Base-by-base conservation (phyloP, 2,329 filamentous ascomycete genomes). In the Xylaria sp. region DNA sequence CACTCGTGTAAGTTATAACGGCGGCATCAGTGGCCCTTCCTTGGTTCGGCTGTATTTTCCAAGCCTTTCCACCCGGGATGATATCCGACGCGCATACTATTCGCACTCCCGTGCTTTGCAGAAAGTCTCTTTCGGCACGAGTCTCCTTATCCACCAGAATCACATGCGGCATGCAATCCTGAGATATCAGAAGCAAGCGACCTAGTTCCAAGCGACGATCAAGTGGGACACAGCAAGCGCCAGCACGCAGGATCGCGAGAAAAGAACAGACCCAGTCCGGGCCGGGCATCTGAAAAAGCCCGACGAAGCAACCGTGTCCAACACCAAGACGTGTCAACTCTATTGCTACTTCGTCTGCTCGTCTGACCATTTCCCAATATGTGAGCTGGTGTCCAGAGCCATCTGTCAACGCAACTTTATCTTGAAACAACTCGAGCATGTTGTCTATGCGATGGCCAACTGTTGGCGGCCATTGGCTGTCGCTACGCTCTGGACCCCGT, bases 261-360 rank as follows among this genome's bases (percentile, higher is more conserved):
- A 60, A 37, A 3, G 57, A 48, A 12, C 42, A 60, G 25, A 60
- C 5, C 44, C 57, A 50, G 18, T 60, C 57, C 9, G 29, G 25
- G 3, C 57, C 57, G 3, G 57, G 42, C 18, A 21, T 3, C 27
- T 60, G 57, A n/a, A 50, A 60, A 23, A 60, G n/a, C n/a, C n/a
- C n/a, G n/a, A n/a, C n/a, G n/a, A n/a, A n/a, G n/a, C n/a, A n/a
- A n/a, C n/a, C n/a, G n/a, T n/a, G n/a, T n/a, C n/a, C n/a, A n/a
- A n/a, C 5, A 2, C 57, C 57, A 4, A 60, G 2, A 3, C 50
- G 12, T 12, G 13, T n/a, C n/a, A n/a, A 53, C 13, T 53, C 25
- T 9, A 18, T 32, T 53, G 50, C 50, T 4, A 53, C 16, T n/a
- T 53, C 12, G 3, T 53, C 13, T 13, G 18, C 9, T n/a, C 57